A percentile compares a stretch with the other conserved stretches of the same genome.
Evolutionary conservation across 2,329 filamentous ascomycete species (phyloP).

Genomic region (Fusarium sp.): DNA sequence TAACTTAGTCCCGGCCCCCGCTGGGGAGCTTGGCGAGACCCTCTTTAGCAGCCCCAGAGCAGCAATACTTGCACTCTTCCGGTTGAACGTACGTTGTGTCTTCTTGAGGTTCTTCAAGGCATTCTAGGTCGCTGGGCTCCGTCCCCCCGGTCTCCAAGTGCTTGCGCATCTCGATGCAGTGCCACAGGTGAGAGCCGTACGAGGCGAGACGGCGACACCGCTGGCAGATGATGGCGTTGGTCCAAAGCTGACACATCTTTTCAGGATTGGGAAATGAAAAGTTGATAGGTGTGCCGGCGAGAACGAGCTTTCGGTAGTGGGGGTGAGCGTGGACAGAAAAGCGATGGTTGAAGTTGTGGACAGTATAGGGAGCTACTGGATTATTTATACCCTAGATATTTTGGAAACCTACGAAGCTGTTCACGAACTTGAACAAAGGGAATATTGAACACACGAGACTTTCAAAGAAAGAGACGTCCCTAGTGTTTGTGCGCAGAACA

Average conservation of each 20-base stretch:
- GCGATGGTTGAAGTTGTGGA: neutral
- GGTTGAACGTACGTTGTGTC: neutral
- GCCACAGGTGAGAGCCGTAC: constrained; percentile 1
- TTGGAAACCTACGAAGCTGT: neutral
- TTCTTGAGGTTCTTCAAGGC: neutral
- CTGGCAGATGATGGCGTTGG: constrained; percentile 11
- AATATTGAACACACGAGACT: neutral
- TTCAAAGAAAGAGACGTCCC: too few relatives aligned
- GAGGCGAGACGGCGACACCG: constrained; percentile 1
- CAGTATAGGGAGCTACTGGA: accelerated
- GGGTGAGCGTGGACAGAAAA: neutral
- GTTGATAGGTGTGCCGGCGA: neutral
- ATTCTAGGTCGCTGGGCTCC: neutral
- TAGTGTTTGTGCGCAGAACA: neutral
- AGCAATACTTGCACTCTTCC: constrained; percentile 1
- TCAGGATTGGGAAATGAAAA: neutral
- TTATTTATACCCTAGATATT: neutral
- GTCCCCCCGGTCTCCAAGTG: neutral
- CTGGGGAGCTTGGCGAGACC: neutral
- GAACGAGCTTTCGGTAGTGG: neutral
- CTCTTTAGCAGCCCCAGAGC: neutral
- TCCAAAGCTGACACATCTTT: constrained; percentile 22
- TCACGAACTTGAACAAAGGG: neutral
- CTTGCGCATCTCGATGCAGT: neutral
- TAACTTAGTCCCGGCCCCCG: neutral